Percentiles rank a stretch among this genome's conserved stretches.
These are phyloP conservation scores for Ascochyta fabae DNA, from an alignment of 2,329 filamentous ascomycete species.

Conservation along the genomic window DNA sequence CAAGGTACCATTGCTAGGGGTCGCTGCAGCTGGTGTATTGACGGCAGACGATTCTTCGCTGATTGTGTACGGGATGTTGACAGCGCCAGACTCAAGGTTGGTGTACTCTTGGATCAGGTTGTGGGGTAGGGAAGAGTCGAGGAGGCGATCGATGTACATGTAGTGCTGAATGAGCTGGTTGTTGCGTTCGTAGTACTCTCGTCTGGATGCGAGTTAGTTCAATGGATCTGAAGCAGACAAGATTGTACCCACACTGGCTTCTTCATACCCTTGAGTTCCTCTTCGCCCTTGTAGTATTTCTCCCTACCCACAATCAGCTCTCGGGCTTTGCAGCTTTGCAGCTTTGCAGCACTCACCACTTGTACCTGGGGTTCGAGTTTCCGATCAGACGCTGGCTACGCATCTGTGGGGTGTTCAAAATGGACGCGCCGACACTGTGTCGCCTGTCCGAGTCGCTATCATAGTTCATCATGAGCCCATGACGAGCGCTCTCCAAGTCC, in stretches of 20 bases:
- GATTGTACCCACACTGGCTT: constrained; percentile 65
- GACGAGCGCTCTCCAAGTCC: constrained; percentile 37
- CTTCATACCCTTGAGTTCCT: constrained; percentile 73
- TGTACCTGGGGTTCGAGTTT: constrained; percentile 83
- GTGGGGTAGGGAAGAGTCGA: constrained; percentile 92
- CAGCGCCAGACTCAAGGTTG: constrained; percentile 63
- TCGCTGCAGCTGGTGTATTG: constrained; percentile 25
- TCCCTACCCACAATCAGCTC: constrained; percentile 55
- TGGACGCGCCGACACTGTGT: constrained; percentile 51
- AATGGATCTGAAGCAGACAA: not conserved
- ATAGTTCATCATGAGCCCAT: constrained; percentile 40
- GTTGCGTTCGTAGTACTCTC: constrained; percentile 85
- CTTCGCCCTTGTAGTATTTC: constrained; percentile 82
- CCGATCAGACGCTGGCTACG: constrained; percentile 87
- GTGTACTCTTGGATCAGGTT: constrained; percentile 90
- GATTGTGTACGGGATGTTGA: constrained; percentile 75
- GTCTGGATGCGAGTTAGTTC: constrained; percentile 53
- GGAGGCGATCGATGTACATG: constrained; percentile 86
- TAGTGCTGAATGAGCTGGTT: constrained; percentile 92
- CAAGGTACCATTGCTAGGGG: constrained; percentile 24
- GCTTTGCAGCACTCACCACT: constrained; percentile 61
- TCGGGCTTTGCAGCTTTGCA: not conserved
- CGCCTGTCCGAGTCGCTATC: constrained; percentile 48
- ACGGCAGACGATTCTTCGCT: constrained; percentile 65
- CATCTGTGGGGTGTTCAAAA: constrained; percentile 68